A percentile compares a stretch with the other conserved stretches of the same genome.
phyloP scores from a whole-genome alignment of 768 basidiomycete genomes.

The Boletus patriciae region DNA sequence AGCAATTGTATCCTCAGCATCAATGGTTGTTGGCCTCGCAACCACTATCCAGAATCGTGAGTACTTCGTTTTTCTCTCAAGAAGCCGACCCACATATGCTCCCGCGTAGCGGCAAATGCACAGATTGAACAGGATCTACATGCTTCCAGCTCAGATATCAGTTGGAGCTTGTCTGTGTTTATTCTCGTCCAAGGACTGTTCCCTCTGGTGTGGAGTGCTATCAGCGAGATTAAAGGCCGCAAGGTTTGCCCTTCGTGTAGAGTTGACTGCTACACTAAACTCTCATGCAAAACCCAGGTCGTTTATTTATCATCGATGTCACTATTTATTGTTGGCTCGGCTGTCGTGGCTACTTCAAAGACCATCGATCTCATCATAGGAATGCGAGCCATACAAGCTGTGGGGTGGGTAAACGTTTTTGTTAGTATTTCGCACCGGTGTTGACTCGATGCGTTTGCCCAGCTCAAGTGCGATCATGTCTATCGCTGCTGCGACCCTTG shows the following conservation, averaged over 20 bases:
- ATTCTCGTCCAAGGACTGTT: slow-evolving; percentile 67
- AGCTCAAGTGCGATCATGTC: slow-evolving; percentile 68
- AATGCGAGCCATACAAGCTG: slow-evolving; percentile 65
- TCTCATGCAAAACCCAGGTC: slow-evolving; percentile 32
- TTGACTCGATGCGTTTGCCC: neutral
- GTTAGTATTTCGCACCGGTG: neutral
- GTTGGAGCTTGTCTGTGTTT: slow-evolving; percentile 68
- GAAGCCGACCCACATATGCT: neutral
- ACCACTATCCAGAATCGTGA: slow-evolving; percentile 31
- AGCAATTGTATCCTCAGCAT: slow-evolving; percentile 29
- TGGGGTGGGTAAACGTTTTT: slow-evolving; percentile 43
- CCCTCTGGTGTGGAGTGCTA: slow-evolving; percentile 66
- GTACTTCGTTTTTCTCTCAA: neutral
- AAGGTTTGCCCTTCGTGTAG: slow-evolving; percentile 42
- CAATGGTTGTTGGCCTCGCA: slow-evolving; percentile 29
- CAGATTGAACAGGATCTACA: slow-evolving; percentile 61
- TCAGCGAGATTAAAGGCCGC: slow-evolving; percentile 76
- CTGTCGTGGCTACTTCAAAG: slow-evolving; percentile 57
- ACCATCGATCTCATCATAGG: slow-evolving; percentile 60
- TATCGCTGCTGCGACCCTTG: slow-evolving; percentile 76
- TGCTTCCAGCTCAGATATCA: slow-evolving; percentile 61
- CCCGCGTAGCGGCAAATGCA: slow-evolving; percentile 58
- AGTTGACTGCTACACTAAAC: neutral
- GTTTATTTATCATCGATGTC: slow-evolving; percentile 57
- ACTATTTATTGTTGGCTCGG: slow-evolving; percentile 56